phyloP scores from a whole-genome alignment of 805 yeast genomes.

The Sugiyamaella smithiae region DNA sequence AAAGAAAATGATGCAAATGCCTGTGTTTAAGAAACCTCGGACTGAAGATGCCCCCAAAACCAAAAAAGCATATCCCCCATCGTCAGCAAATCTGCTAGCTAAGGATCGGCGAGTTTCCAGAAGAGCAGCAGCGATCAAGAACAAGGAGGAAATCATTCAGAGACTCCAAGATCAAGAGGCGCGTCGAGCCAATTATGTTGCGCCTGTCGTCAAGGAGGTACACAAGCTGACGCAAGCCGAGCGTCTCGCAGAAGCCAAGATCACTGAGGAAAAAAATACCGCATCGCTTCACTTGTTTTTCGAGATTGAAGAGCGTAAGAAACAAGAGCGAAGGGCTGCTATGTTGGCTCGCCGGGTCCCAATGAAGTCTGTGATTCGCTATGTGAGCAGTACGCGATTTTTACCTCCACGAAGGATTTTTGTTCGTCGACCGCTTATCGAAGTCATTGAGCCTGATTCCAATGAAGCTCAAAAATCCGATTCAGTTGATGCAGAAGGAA shows the following conservation, averaged over 20 bases:
- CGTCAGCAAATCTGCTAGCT: constrained; percentile 46
- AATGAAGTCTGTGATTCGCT: constrained; percentile 57
- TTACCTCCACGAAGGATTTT: constrained; percentile 51
- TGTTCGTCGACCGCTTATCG: constrained; percentile 19
- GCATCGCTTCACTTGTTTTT: constrained; percentile 71
- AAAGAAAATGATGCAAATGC: constrained; percentile 34
- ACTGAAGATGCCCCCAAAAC: constrained; percentile 16
- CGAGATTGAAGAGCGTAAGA: constrained; percentile 80
- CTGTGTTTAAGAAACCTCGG: constrained; percentile 36
- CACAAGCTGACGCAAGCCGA: constrained; percentile 62
- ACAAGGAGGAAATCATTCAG: constrained; percentile 71
- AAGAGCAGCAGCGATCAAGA: constrained; percentile 72
- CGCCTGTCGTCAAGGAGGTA: constrained; percentile 30
- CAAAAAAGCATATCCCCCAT: constrained; percentile 31
- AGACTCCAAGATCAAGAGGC: constrained; percentile 67
- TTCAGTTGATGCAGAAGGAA: no score
- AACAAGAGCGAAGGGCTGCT: constrained; percentile 70
- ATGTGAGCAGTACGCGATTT: constrained; percentile 44
- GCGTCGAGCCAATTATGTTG: constrained; percentile 43
- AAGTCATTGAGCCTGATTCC: constrained; percentile 7
- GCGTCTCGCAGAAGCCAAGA: constrained; percentile 74
- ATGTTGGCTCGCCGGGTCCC: constrained; percentile 63
- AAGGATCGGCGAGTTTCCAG: constrained; percentile 67
- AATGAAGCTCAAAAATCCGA: background rate
- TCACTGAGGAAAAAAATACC: constrained; percentile 76